Evolutionary conservation across 2,329 filamentous ascomycete genomes (phyloP), one percentile per base, ranked within the genome.

Genomic region (Orbilia ellipsospora): DNA sequence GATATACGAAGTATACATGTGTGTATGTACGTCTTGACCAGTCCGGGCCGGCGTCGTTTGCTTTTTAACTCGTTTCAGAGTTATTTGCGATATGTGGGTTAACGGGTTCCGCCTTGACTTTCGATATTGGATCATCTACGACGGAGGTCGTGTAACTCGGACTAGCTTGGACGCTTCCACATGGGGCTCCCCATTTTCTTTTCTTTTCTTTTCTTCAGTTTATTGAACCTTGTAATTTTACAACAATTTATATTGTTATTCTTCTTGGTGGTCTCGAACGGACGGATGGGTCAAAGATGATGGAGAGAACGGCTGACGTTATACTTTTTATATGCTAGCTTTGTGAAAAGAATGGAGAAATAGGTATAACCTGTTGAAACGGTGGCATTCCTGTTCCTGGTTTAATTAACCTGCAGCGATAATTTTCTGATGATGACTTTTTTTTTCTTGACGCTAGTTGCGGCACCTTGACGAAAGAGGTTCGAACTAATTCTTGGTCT

Each of bases 1-100:
- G 31, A 36, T 36, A 10, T 36, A 36, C 10, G 31, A 36, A 36
- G 31, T 36, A 36, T 36, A 36, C 10, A 10, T 36, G 10, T 7
- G 10, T 7, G 10, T 7, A 36, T 2, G 10, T 36, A 36, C 31
- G 6, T 36, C 31, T 10, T 7, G 10, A 36, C 31, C 5, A 7
- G 31, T 36, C 72, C 72, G 64, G 31, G 31, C 69, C 52, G 52
- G 64, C 28, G 57, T 55, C 64, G 64, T 59, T 36, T 36, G 31
- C 31, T 36, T 36, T 64, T 69, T 75, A 75, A 75, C 64, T 75
- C 59, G 72, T 75, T 75, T 75, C 72, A 69, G 72, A 56, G 5
- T 36, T 36, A 7, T 36, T 36, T 36, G 31, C 31, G 31, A 36
- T 36, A 36, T 36, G 31, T 36, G 10, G 31, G 31, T 36, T 68